These are phyloP conservation scores for Fusarium temperatum DNA, from an alignment of 2,329 filamentous ascomycete genomes.

Conservation along the genomic window DNA sequence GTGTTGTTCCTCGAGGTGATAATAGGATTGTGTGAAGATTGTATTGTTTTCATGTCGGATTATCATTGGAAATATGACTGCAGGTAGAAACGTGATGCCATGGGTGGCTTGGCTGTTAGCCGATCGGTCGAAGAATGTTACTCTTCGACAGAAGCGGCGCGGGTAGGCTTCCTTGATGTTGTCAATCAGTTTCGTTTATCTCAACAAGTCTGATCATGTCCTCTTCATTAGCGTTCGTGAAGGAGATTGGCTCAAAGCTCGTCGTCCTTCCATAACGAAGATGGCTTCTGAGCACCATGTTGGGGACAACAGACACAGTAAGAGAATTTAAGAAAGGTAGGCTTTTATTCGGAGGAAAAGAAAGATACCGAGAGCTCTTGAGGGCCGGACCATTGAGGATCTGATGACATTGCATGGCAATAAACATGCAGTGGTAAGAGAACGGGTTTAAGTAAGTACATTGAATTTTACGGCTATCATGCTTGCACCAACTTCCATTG, in stretches of 20 bases:
- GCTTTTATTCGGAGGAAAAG: fast-evolving
- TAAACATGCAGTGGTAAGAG: background rate
- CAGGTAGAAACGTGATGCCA: background rate
- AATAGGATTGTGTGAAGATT: background rate
- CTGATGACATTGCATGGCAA: fast-evolving
- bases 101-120: background rate
- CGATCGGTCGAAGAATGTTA: background rate
- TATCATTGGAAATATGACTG: too few species aligned
- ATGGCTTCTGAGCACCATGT: background rate
- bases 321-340: fast-evolving
- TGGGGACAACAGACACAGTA: background rate
- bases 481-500: background rate
- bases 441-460: background rate
- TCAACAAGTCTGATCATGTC: background rate
- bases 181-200: background rate
- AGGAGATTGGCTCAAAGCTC: background rate
- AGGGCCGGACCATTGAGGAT: too few species aligned
- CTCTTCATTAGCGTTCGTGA: background rate
- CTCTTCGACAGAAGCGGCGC: background rate
- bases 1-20: background rate
- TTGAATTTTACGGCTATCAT: background rate
- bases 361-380: background rate
- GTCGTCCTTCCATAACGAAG: background rate
- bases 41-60: background rate
- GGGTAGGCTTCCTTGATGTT: background rate